These are phyloP conservation scores for Hyaloscypha finlandica DNA, from an alignment of 495 filamentous ascomycete genomes.

Conservation along the genomic window DNA sequence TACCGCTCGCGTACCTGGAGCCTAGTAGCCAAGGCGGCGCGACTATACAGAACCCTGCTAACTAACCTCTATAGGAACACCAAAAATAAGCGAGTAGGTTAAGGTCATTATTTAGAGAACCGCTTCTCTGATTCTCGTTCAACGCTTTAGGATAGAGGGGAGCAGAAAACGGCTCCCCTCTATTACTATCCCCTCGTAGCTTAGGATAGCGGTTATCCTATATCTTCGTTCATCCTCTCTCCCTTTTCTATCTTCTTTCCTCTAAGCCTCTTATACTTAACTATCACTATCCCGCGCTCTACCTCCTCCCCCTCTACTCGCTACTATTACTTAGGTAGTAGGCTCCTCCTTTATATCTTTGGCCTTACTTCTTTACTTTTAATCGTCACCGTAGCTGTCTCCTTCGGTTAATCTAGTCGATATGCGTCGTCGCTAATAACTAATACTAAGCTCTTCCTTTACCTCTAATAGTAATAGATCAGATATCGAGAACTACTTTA, in stretches of 20 bases:
- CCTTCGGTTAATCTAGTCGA: slow-evolving; percentile 20
- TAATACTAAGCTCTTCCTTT: slow-evolving; percentile 21
- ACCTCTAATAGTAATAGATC: slow-evolving; percentile 17
- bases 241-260: slow-evolving; percentile 20
- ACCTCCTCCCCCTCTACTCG: slow-evolving; percentile 7
- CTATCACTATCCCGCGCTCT: slow-evolving; percentile 12
- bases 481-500: slow-evolving; percentile 25
- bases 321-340: slow-evolving; percentile 21
- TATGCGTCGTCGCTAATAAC: slow-evolving; percentile 19
- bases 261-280: slow-evolving; percentile 21
- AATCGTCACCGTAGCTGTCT: slow-evolving; percentile 11
- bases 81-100: background rate
- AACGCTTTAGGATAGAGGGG: slow-evolving; percentile 22
- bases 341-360: slow-evolving; percentile 18
- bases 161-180: slow-evolving; percentile 17
- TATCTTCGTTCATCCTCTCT: slow-evolving; percentile 9
- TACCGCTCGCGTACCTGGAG: background rate
- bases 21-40: background rate
- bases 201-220: slow-evolving; percentile 9
- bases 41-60: background rate
- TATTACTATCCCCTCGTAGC: slow-evolving; percentile 8
- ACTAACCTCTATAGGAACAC: background rate
- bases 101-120: background rate
- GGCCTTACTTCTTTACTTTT: slow-evolving; percentile 15
- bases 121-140: background rate